Conservation (phyloP, 306 rosid species). For the Cucurbita moschata region DNA sequence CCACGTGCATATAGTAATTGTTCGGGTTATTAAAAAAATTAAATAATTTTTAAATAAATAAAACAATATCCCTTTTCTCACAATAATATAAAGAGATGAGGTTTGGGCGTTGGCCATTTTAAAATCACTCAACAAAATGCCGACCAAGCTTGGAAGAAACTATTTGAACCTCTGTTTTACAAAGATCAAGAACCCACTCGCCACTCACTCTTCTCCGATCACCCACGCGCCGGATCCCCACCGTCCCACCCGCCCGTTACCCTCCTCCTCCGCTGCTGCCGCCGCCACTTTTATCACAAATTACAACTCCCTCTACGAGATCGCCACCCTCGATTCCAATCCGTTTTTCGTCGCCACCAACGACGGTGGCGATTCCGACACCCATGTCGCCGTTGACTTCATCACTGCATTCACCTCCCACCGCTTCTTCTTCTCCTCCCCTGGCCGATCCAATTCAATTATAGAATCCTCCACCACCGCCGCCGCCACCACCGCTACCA, state of each 20-base stretch:
- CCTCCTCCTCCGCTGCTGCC: slow-evolving; percentile 5
- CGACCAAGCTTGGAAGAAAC: slow-evolving; percentile 27
- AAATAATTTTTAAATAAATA: no score
- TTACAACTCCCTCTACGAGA: slow-evolving; percentile 81
- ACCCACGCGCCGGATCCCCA: slow-evolving; percentile 8
- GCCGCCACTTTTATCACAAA: slow-evolving; percentile 33
- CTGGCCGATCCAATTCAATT: slow-evolving; percentile 80
- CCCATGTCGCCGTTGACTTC: slow-evolving; percentile 23
- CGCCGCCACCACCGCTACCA: not conserved
- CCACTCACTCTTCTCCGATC: slow-evolving; percentile 18
- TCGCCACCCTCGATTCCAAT: slow-evolving; percentile 17
- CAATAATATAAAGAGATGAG: not conserved
- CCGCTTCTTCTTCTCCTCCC: slow-evolving; percentile 89
- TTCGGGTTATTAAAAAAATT: no score
- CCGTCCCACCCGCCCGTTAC: slow-evolving; percentile 12
- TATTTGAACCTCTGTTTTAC: slow-evolving; percentile 51
- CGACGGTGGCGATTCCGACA: not conserved
- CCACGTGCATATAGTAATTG: no score
- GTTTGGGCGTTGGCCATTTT: not conserved
- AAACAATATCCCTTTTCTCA: not conserved
- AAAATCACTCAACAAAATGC: slow-evolving; percentile 19
- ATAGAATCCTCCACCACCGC: slow-evolving; percentile 12
- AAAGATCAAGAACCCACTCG: slow-evolving; percentile 28
- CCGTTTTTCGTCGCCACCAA: slow-evolving; percentile 17
- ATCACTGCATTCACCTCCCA: slow-evolving; percentile 69